Percentiles rank a stretch among this genome's conserved stretches.
These are phyloP conservation scores for Lactuca sativa DNA, from an alignment of 129 eudicot species.

Conservation along the genomic window DNA sequence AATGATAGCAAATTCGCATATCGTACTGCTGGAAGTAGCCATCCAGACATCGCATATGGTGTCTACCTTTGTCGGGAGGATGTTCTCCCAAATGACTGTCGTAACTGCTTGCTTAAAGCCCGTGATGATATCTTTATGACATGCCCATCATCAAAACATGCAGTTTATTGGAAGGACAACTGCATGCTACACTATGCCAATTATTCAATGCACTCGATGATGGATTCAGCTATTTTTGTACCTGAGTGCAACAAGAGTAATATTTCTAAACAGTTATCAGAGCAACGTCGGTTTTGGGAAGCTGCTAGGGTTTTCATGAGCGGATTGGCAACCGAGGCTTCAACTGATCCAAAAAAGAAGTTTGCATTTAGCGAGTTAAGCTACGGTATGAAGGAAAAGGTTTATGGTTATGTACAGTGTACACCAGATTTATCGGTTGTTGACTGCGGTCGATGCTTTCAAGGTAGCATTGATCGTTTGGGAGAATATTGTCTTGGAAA, in stretches of 20 bases:
- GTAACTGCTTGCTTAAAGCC: slow-evolving; percentile 18
- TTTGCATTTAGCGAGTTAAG: not conserved
- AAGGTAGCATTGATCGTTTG: slow-evolving; percentile 18
- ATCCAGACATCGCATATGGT: slow-evolving; percentile 16
- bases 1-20: not conserved
- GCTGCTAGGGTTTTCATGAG: not conserved
- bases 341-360: not conserved
- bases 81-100: slow-evolving; percentile 25
- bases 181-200: slow-evolving; percentile 32
- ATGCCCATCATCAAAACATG: slow-evolving; percentile 19
- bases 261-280: not conserved
- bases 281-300: slow-evolving; percentile 15
- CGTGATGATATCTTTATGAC: not conserved
- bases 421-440: slow-evolving; percentile 9
- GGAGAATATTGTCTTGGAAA: not conserved
- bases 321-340: not conserved
- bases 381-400: not conserved
- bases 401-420: slow-evolving; percentile 28
- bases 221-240: not conserved
- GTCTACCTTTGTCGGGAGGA: slow-evolving; percentile 28
- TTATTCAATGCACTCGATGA: slow-evolving; percentile 5
- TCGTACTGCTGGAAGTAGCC: not conserved
- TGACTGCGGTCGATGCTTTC: slow-evolving; percentile 17
- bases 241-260: slow-evolving; percentile 15
- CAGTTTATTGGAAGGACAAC: slow-evolving; percentile 18